phyloP scores from a whole-genome alignment of 2,329 filamentous ascomycete species.

The Drechslerella stenobrocha region DNA sequence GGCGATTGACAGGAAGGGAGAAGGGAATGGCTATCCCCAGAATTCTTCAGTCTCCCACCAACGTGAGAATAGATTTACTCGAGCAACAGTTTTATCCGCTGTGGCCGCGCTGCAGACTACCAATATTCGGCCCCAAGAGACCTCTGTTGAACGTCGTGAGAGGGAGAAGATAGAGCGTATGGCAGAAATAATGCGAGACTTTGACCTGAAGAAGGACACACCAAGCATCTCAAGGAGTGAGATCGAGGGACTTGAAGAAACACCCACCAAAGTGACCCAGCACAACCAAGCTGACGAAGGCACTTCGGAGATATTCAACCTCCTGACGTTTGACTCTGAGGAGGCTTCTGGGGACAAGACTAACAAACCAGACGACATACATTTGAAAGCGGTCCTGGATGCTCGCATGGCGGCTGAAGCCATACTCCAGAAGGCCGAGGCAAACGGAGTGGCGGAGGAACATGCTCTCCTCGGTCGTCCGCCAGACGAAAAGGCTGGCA shows the following conservation, averaged over 20 bases:
- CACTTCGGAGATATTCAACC: not conserved
- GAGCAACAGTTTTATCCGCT: not conserved
- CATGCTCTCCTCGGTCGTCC: not conserved
- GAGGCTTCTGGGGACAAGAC: not conserved
- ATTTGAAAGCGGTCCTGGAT: not conserved
- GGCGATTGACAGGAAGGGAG: not conserved
- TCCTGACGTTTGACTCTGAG: not conserved
- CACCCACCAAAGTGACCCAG: not conserved
- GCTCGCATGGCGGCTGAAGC: constrained; percentile 2
- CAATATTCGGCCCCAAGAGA: constrained; percentile 4
- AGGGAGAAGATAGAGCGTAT: constrained; percentile 38
- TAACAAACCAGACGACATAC: not conserved
- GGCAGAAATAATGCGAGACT: constrained; percentile 22
- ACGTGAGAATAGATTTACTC: constrained; percentile 10
- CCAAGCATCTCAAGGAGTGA: not conserved
- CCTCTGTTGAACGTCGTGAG: constrained; percentile 26
- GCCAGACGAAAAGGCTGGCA: not conserved
- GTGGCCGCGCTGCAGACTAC: too few species aligned
- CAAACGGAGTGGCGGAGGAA: not conserved
- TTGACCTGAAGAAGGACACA: not conserved
- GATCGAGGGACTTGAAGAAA: constrained; percentile 15
- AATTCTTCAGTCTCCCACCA: not conserved
- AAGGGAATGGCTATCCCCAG: too few species aligned
- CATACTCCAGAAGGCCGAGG: not conserved
- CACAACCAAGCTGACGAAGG: not conserved